Conservation (phyloP, 2,329 filamentous ascomycete species). For the Alternaria arbusti region DNA sequence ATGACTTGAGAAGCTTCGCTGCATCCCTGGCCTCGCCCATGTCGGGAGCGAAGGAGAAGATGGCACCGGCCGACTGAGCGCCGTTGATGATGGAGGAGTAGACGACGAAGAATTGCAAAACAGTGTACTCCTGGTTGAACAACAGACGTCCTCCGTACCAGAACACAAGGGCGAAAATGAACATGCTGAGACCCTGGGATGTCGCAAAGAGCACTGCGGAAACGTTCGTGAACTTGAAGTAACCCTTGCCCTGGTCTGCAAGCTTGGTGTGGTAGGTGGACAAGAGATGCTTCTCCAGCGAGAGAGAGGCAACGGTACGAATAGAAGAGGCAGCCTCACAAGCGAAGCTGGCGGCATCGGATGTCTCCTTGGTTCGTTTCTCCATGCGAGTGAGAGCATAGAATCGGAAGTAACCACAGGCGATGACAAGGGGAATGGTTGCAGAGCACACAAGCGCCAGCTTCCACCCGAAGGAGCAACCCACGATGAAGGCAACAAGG, state of each 20-base stretch:
- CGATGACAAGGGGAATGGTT: constrained; percentile 77
- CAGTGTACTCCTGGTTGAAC: constrained; percentile 58
- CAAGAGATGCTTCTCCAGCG: constrained; percentile 83
- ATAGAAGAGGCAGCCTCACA: constrained; percentile 95
- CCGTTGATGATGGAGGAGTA: constrained; percentile 90
- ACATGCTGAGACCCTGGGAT: constrained; percentile 75
- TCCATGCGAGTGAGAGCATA: constrained; percentile 82
- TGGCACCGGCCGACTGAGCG: constrained; percentile 86
- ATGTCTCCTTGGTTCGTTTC: constrained; percentile 80
- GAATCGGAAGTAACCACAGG: constrained; percentile 86
- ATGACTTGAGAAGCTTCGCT: constrained; percentile 76
- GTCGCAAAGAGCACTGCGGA: constrained; percentile 82
- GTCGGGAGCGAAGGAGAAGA: constrained; percentile 94
- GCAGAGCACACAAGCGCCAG: constrained; percentile 82
- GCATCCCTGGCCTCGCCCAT: constrained; percentile 95
- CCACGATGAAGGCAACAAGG: constrained; percentile 71
- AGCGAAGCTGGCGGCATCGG: constrained; percentile 82
- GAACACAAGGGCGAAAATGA: constrained; percentile 47
- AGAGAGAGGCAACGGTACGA: constrained; percentile 91
- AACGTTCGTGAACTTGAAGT: constrained; percentile 74
- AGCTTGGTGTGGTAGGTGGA: constrained; percentile 74
- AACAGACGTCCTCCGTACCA: constrained; percentile 47
- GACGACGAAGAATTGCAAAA: constrained; percentile 93
- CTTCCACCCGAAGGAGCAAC: constrained; percentile 83
- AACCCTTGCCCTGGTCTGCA: constrained; percentile 70